Base-by-base conservation (phyloP, 1,139 yeast genomes). In the Scheffersomyces quercinus region DNA sequence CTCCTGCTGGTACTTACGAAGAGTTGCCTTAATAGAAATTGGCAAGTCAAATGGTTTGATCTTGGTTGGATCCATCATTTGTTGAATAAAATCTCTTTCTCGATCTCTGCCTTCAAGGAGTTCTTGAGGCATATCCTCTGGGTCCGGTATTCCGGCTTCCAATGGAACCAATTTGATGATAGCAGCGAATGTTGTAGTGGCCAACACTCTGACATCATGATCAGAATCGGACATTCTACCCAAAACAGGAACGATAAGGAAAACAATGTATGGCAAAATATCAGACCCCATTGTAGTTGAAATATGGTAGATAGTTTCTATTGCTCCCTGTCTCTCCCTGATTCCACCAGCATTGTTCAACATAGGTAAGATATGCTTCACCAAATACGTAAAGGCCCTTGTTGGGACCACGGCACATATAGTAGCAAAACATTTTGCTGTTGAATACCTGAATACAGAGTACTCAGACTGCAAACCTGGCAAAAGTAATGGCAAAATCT, bases 221-320 rank as follows among this genome's bases (percentile, higher is more conserved):
- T 91, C 90, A 2, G 96, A 77, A 66, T 95, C 99, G 73, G 97
- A 90, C 99, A 95, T 95, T 62, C 99, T 80, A 40, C 99, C 99
- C 55, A 95, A 73, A 1, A 93, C 90, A 12, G 99, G 99, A 20
- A 95, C 98, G 62, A 95, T 89, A 58, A 95, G 77, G 63, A 93
- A 95, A 32, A 95, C 96, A 40, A 95, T 91, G 64, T 93, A 95
- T 0, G 99, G 99, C 46, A 95, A 71, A 45, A 95, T 89, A 50
- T 82, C 86, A 4, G 89, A 75, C 1, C 96, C 97, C 97, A 95
- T 89, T 1, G 88, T 79, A 20, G 77, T 74, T 1, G 96, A 82
- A 42, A 93, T 72, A 60, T 93, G 97, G 61, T 89, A 90, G 7
- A 93, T 79, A 28, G 95, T 81, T 67, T 95, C 99, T 45, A 90